Evolutionary conservation across 2,329 filamentous ascomycete genomes (phyloP), one percentile per base, ranked within the genome.

Genomic region (Colletotrichum graminicola): DNA sequence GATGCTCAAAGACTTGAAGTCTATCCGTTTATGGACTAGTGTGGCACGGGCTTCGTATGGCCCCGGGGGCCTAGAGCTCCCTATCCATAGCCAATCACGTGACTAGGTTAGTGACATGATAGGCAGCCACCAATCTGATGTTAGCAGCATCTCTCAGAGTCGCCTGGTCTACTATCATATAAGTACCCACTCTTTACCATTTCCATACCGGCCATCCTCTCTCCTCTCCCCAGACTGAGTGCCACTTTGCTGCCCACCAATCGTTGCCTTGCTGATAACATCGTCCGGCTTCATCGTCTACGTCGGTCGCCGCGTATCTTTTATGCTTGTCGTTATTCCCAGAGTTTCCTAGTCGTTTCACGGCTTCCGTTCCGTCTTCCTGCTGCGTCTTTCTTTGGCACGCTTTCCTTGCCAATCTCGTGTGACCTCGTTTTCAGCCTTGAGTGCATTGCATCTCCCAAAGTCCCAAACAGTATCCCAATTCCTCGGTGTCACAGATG

Each of bases 1-100:
- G 56, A 34, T 70, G 32, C 21, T 64, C 67, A 52, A 26, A 49
- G 43, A 62, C 49, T 45, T 26, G 55, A 49, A 41, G 39, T 49
- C 51, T 60, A 56, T 49, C 70, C 41, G 26, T 43, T 65, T 66
- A 5, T 11, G 56, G 67, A 18, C 54, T 72, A 72, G 70, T 3
- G 21, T n/a, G 8, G 2, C 39, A 16, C n/a, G 49, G 41, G 41
- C 61, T 36, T 43, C 26, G 56, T 51, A n/a, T 43, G 47, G 29
- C 41, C 49, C 49, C 55, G 23, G 29, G 16, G 34, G 34, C 49
- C 39, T 49, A 66, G 43, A 45, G 43, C 14, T 21, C 23, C 32
- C 55, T 4, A n/a, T 61, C 55, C 52, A 2, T 2, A 23, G 23
- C 70, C 67, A 72, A 66, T 72, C 21, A 66, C 1, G 34, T 6